These are phyloP conservation scores for Musa acuminata DNA, from an alignment of 176 grass and related monocot species.

Conservation along the genomic window DNA sequence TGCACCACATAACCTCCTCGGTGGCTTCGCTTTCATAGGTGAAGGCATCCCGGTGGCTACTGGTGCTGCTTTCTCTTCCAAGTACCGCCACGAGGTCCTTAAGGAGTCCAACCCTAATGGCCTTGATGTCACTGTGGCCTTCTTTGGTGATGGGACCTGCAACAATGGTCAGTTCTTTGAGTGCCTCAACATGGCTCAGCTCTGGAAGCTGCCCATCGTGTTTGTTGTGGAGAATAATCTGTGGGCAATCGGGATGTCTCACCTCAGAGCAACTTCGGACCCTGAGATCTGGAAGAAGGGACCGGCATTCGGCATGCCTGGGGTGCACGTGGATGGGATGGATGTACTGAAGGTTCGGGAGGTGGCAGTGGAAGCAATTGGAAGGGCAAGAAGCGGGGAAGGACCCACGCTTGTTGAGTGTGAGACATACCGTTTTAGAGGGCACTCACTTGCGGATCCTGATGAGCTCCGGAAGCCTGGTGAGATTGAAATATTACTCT, in stretches of 20 bases:
- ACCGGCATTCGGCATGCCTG: slow-evolving; percentile 86
- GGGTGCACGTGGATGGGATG: slow-evolving; percentile 84
- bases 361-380: slow-evolving; percentile 82
- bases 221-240: slow-evolving; percentile 99
- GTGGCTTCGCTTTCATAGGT: slow-evolving; percentile 89
- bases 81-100: slow-evolving; percentile 91
- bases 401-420: slow-evolving; percentile 86
- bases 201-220: slow-evolving; percentile 92
- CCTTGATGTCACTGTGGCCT: slow-evolving; percentile 74
- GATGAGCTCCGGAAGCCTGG: slow-evolving; percentile 85
- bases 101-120: slow-evolving; percentile 75
- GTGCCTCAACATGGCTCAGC: slow-evolving; percentile 97
- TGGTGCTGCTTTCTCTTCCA: slow-evolving; percentile 84
- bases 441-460: slow-evolving; percentile 83
- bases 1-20: slow-evolving; percentile 68
- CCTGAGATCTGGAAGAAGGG: slow-evolving; percentile 97
- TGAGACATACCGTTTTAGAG: slow-evolving; percentile 80
- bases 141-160: slow-evolving; percentile 95
- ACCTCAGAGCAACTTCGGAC: slow-evolving; percentile 67
- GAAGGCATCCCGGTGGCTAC: slow-evolving; percentile 92
- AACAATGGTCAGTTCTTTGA: slow-evolving; percentile 97
- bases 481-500: slow-evolving; percentile 17
- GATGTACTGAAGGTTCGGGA: slow-evolving; percentile 93
- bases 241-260: slow-evolving; percentile 91
- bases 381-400: slow-evolving; percentile 89